Conservation (phyloP, 441 rosid genomes). For the Erodium moschatum region DNA sequence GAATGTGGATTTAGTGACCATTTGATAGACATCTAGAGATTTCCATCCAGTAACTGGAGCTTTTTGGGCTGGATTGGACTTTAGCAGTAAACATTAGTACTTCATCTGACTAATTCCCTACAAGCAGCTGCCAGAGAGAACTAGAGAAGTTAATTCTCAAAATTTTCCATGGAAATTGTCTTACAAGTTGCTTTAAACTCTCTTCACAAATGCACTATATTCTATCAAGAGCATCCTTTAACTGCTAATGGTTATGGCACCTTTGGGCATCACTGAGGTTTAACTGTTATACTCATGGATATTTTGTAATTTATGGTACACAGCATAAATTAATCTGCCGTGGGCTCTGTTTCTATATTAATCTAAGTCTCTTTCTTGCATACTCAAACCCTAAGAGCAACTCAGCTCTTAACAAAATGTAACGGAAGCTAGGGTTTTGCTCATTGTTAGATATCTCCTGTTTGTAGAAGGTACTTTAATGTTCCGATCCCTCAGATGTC, state of each 20-base stretch:
- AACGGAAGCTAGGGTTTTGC: not conserved
- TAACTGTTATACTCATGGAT: not conserved
- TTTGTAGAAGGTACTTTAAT: no score
- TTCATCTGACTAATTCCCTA: not conserved
- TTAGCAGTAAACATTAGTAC: not conserved
- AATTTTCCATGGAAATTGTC: not conserved
- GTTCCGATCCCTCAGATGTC: no score
- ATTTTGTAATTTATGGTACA: not conserved
- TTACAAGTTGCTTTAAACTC: constrained; percentile 1
- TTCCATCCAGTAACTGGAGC: no score
- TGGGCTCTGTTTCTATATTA: no score
- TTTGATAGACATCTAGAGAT: no score
- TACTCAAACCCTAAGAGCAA: no score
- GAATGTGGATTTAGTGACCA: no score
- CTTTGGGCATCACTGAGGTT: not conserved
- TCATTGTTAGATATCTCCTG: not conserved
- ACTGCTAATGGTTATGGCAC: not conserved
- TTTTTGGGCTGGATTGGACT: no score
- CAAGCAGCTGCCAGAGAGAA: not conserved
- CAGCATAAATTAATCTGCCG: no score
- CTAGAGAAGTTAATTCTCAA: not conserved
- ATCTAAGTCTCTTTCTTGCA: no score
- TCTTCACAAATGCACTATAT: not conserved
- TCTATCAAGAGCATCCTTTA: not conserved
- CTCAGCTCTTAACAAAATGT: no score